Percentiles rank a stretch among this genome's conserved stretches.
These are phyloP conservation scores for Fusarium napiforme DNA, from an alignment of 2,329 filamentous ascomycete genomes.

Conservation along the genomic window DNA sequence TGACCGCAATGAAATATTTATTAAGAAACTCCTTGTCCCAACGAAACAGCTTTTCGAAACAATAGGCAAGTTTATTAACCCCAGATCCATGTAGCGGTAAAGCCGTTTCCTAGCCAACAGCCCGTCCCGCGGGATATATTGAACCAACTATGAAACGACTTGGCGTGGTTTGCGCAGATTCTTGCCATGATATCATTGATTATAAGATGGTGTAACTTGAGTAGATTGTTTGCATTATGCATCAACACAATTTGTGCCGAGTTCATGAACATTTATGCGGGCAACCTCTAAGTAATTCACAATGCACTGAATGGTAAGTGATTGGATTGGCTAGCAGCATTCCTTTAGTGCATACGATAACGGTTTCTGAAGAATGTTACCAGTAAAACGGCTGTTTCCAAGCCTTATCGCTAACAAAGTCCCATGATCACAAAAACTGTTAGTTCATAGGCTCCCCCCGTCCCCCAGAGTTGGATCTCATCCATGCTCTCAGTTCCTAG, in stretches of 20 bases:
- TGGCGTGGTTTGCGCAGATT: not conserved
- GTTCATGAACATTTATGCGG: not conserved
- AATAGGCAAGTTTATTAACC: not conserved
- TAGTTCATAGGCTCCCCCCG: not conserved
- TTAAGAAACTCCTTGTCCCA: not conserved
- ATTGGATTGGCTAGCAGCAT: not conserved
- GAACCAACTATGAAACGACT: not conserved
- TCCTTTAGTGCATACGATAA: not conserved
- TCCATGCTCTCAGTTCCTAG: constrained; percentile 5
- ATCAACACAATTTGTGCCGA: not conserved
- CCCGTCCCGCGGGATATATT: constrained; percentile 22
- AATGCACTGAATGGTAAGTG: not conserved
- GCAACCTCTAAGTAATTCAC: not conserved
- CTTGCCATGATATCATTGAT: not conserved
- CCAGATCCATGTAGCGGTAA: constrained; percentile 21
- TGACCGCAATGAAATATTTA: not conserved
- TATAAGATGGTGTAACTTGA: not conserved
- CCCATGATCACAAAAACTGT: not conserved
- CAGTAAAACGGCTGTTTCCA: not conserved
- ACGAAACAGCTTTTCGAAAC: not conserved
- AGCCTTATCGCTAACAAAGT: not conserved
- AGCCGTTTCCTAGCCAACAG: constrained; percentile 39
- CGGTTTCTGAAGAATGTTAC: not conserved
- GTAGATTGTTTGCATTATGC: not conserved
- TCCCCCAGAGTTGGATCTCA: not conserved